Base-by-base conservation (phyloP, 1,284 basidiomycete genomes). In the Microstroma glucosiphilum region DNA sequence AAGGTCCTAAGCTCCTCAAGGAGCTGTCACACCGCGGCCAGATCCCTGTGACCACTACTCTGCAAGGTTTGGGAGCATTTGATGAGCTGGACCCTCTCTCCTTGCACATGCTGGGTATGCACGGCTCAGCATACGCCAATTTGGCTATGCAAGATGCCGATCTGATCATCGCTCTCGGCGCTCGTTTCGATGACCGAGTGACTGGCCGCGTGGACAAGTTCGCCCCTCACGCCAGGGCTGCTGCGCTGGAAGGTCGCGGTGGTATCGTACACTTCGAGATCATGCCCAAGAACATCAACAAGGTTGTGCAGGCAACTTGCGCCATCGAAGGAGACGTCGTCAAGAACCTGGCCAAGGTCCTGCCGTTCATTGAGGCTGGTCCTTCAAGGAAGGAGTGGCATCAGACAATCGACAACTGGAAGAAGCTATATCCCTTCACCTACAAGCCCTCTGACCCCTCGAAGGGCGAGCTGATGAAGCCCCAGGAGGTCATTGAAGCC, bases 261-360 rank as follows among this genome's bases (percentile, higher is more conserved):
- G 96, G 94, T 60, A 96, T 98, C 82, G 93, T 98, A 76, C 94
- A 98, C 83, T 97, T 97, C 78, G 96, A 98, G 83, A 92, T 98
- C 72, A 88, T 89, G 83, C 91, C 94, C 57, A 97, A 98, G 85
- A 98, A 98, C 83, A 86, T 98, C 82, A 98, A 98, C 86, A 98
- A 98, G 83, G 92, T 98, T 66, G 87, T 98, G 59, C 88, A 98
- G 71, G 92, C 96, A 26, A 88, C 89, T 57, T 90, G 96, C 66
- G 91, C 96, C 59, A 85, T 98, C 71, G 86, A 96, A 58, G 94
- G 94, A 59, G 94, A 98, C 78, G 93, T 97, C 60, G 85, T 90
- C 26, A 82, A 87, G 57, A 94, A 91, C 79, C 82, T 98, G 67
- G 86, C 84, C 23, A 83, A 87, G 46, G 85, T 97, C 67, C 87